Conservation (phyloP, 1,139 yeast genomes). For the Wickerhamomyces sp. region DNA sequence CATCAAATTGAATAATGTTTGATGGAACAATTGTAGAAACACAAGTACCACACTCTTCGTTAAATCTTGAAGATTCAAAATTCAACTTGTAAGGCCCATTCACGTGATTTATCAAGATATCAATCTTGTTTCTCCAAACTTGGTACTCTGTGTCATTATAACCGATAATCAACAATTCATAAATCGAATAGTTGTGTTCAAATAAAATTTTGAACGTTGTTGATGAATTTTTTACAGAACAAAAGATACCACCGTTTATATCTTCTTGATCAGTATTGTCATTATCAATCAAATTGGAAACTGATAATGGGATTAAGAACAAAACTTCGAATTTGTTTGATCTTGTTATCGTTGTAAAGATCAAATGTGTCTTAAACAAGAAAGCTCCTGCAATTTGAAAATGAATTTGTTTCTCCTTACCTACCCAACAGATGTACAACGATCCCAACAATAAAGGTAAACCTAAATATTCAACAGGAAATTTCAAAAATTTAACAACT, state of each 20-base stretch:
- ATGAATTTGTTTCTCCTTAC: conserved; percentile 18
- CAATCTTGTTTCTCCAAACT: conserved; percentile 38
- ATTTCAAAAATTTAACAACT: conserved; percentile 13
- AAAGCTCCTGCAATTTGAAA: conserved; percentile 34
- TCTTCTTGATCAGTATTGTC: too few relatives aligned
- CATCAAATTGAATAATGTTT: conserved; percentile 15
- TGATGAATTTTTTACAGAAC: conserved; percentile 26
- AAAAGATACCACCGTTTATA: conserved; percentile 32
- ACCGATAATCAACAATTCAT: conserved; percentile 42
- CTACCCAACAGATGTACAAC: conserved; percentile 36
- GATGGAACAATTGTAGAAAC: conserved; percentile 19
- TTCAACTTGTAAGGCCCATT: conserved; percentile 39
- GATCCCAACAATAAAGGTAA: conserved; percentile 37
- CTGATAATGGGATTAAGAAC: conserved; percentile 45
- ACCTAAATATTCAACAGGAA: conserved; percentile 37
- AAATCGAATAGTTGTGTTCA: conserved; percentile 36
- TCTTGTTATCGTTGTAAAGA: conserved; percentile 28
- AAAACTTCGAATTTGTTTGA: conserved; percentile 28
- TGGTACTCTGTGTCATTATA: conserved; percentile 30
- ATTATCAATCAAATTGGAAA: conserved; percentile 26
- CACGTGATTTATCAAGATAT: conserved; percentile 31
- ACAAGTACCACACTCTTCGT: conserved; percentile 18
- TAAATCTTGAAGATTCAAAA: conserved; percentile 26
- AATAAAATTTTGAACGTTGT: conserved; percentile 39
- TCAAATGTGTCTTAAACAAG: conserved; percentile 47